These are phyloP conservation scores for Fusarium poae DNA, from an alignment of 2,329 filamentous ascomycete genomes.

Conservation along the genomic window DNA sequence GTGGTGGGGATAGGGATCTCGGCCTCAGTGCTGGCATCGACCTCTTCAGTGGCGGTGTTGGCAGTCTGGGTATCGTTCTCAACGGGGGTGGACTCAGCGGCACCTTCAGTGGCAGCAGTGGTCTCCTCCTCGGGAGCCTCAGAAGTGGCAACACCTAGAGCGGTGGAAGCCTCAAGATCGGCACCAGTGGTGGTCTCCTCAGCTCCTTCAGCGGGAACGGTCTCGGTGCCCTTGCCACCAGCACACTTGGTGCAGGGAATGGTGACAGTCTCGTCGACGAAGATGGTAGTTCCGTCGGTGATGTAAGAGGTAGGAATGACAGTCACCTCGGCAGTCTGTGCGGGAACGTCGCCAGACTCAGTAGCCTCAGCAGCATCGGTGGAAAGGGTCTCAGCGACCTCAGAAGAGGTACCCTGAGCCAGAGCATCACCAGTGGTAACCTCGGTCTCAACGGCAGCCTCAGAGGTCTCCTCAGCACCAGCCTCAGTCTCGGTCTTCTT, in stretches of 20 bases:
- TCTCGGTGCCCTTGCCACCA: conserved; percentile 31
- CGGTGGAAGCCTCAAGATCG: conserved; percentile 23
- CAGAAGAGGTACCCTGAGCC: conserved; percentile 17
- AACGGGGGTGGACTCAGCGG: conserved; percentile 16
- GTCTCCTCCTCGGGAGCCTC: conserved; percentile 17
- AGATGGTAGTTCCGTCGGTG: conserved; percentile 37
- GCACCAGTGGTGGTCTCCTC: conserved; percentile 27
- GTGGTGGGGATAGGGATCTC: conserved; percentile 26
- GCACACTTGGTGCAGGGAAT: conserved; percentile 40
- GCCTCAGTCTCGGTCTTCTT: conserved; percentile 21
- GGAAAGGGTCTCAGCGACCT: conserved; percentile 7
- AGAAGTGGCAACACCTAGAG: conserved; percentile 34
- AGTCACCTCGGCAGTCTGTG: conserved; percentile 36
- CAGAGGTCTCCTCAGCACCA: conserved; percentile 20
- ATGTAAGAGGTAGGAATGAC: conserved; percentile 41
- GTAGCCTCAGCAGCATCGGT: conserved; percentile 15
- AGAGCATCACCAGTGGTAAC: conserved; percentile 25
- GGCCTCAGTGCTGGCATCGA: conserved; percentile 21
- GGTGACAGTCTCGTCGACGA: conserved; percentile 38
- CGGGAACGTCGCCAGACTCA: conserved; percentile 16
- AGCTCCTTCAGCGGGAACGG: conserved; percentile 14
- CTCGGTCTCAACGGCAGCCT: conserved; percentile 13
- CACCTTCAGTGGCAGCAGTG: conserved; percentile 15
- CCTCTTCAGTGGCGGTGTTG: conserved; percentile 32
- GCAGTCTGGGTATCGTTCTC: conserved; percentile 31